Evolutionary conservation across 2,329 filamentous ascomycete genomes (phyloP).

Genomic region (Mariannaea elegans): DNA sequence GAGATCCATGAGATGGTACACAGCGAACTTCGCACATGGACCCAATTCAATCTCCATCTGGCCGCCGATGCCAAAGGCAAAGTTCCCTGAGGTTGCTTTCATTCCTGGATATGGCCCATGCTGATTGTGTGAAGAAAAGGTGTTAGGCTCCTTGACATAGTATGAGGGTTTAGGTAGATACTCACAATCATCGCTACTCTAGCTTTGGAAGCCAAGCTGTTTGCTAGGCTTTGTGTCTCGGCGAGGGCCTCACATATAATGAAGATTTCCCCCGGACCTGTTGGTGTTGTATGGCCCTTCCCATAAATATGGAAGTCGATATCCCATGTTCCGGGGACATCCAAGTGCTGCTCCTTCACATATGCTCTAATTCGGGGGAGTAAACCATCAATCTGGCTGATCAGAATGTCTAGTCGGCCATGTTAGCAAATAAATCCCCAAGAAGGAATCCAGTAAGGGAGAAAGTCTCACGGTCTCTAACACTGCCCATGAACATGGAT

Average conservation of each 20-base stretch:
- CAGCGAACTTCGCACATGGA: slow-evolving; percentile 52
- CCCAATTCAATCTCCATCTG: slow-evolving; percentile 44
- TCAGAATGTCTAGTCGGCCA: slow-evolving; percentile 23
- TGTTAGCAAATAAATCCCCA: slow-evolving; percentile 3
- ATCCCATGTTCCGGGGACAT: slow-evolving; percentile 31
- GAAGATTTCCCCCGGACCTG: slow-evolving; percentile 44
- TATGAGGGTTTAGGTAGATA: not conserved
- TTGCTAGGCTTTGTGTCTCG: slow-evolving; percentile 54
- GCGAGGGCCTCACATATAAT: slow-evolving; percentile 59
- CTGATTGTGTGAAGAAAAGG: no score
- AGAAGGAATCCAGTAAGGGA: fast-evolving
- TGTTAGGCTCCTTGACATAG: not conserved
- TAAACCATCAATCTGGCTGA: slow-evolving; percentile 28
- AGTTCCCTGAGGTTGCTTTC: slow-evolving; percentile 62
- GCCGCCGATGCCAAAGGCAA: slow-evolving; percentile 49
- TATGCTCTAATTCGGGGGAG: slow-evolving; percentile 24
- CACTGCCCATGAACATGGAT: slow-evolving; percentile 34
- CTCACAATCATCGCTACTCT: slow-evolving; percentile 42
- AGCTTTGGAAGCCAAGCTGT: slow-evolving; percentile 42
- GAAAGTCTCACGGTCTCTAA: slow-evolving; percentile 25
- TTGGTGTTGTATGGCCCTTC: slow-evolving; percentile 25
- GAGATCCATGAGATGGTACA: slow-evolving; percentile 60
- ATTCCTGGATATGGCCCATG: slow-evolving; percentile 60
- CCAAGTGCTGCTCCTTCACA: slow-evolving; percentile 32
- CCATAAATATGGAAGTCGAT: slow-evolving; percentile 56